Evolutionary conservation across 2,329 filamentous ascomycete species (phyloP), one percentile per base, ranked within the genome.

Genomic region (Acephala macrosclerotiorum): DNA sequence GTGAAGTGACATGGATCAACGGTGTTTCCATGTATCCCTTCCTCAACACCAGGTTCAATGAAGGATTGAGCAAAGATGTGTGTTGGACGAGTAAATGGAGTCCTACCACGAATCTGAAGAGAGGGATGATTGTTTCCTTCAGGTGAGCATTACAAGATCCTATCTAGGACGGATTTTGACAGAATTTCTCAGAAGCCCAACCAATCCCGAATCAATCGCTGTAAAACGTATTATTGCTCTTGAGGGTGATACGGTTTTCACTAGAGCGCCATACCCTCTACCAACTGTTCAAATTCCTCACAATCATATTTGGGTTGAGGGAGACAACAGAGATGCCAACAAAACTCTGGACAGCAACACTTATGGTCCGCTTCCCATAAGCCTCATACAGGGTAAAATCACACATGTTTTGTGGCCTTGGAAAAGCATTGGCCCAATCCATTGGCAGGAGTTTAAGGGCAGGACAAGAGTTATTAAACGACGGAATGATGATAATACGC

Each of bases 241-340:
- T 3, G 89, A 91, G 60, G 94, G 94, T 11, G 95, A 98, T 75
- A 82, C 87, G 0, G 87, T 98, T 35, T 83, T 81, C 63, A 91
- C 91, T 47, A 84, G 86, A 64, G 78, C 82, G 61, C 89, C 88
- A 20, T 91, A 88, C 75, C 84, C 87, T 9, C 77, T 83, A 18
- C 72, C 80, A 0, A 83, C 78, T 9, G 81, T 91, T 55, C 84
- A 85, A 68, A 87, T 99, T 25, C 95, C 94, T 5, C 85, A 85
- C 68, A 93, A 93, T 20, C 94, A 98, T 80, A 85, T 98, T 33
- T 99, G 96, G 96, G 88, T 99, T 0, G 95, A 98, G 77, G 96
- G 96, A 1, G 96, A 99, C 14, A 78, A 78, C 51, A 73, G 71
- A 64, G 86, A 86, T 73, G 86, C 87, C 72, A 84, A 86, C 59